Conservation (phyloP, 306 rosid species). For the Echinosophora koreensis region DNA sequence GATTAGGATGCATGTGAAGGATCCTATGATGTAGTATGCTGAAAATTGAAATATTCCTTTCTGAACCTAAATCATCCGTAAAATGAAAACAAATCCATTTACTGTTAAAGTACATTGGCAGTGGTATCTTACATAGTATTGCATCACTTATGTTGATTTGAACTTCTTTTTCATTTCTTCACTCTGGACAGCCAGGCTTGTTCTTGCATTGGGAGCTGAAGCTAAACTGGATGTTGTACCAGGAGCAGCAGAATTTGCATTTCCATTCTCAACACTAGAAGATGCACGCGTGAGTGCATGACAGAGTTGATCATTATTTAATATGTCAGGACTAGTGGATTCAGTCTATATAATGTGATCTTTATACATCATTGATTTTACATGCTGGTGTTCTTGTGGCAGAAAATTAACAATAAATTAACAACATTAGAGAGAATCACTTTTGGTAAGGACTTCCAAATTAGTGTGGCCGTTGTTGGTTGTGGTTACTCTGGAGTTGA, state of each 20-base stretch:
- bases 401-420: slow-evolving; percentile 78
- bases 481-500: slow-evolving; percentile 97
- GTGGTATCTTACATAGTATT: slow-evolving; percentile 7
- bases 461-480: slow-evolving; percentile 92
- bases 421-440: slow-evolving; percentile 80
- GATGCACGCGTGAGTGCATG: slow-evolving; percentile 82
- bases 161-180: slow-evolving; percentile 44
- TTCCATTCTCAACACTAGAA: slow-evolving; percentile 89
- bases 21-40: slow-evolving; percentile 20
- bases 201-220: slow-evolving; percentile 98
- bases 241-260: slow-evolving; percentile 80
- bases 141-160: slow-evolving; percentile 46
- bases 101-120: slow-evolving; percentile 6
- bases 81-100: slow-evolving; percentile 29
- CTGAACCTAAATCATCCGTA: slow-evolving; percentile 36
- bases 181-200: slow-evolving; percentile 93
- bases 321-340: slow-evolving; percentile 13
- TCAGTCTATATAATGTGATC: slow-evolving; percentile 16
- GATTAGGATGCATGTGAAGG: slow-evolving; percentile 30
- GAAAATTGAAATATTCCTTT: slow-evolving; percentile 21
- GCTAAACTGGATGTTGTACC: slow-evolving; percentile 86
- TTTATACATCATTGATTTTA: slow-evolving; percentile 28
- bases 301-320: slow-evolving; percentile 29
- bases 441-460: slow-evolving; percentile 70
- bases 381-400: slow-evolving; percentile 46